These are phyloP conservation scores for Trypanosoma brucei DNA, from an alignment of 208 protist species.

Conservation along the genomic window DNA sequence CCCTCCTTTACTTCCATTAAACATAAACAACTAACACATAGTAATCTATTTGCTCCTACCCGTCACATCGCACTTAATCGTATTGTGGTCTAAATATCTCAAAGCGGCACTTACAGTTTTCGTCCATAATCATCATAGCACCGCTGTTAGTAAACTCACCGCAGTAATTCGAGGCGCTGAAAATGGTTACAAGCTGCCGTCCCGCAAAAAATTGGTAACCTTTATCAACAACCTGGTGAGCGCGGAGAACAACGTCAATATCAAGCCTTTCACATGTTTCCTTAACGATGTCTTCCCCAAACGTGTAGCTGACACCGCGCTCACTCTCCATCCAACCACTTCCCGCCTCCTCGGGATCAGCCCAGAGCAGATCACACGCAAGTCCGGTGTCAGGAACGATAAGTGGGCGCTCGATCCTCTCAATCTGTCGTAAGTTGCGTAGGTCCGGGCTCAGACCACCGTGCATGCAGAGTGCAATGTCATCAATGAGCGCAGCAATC, in stretches of 20 bases:
- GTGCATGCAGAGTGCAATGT: slow-evolving; percentile 74
- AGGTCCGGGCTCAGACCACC: slow-evolving; percentile 55
- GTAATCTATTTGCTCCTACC: no score
- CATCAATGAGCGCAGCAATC: slow-evolving; percentile 60
- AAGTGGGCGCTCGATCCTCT: slow-evolving; percentile 58
- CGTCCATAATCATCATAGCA: slow-evolving; percentile 97
- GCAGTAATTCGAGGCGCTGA: slow-evolving; percentile 99
- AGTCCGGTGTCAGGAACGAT: slow-evolving; percentile 50
- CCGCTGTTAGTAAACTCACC: slow-evolving; percentile 99
- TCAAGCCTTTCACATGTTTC: slow-evolving; percentile 94
- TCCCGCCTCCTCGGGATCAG: slow-evolving; percentile 81
- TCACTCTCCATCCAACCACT: slow-evolving; percentile 62
- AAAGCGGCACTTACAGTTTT: slow-evolving; percentile 96
- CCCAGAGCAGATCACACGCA: slow-evolving; percentile 86
- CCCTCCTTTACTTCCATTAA: no score
- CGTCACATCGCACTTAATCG: slow-evolving; percentile 5
- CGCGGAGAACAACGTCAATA: slow-evolving; percentile 97
- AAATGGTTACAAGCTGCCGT: slow-evolving; percentile 98
- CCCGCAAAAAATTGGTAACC: slow-evolving; percentile 99
- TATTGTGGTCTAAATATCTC: slow-evolving; percentile 90
- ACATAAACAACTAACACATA: no score
- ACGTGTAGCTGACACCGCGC: slow-evolving; percentile 88
- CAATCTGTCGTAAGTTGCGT: slow-evolving; percentile 46
- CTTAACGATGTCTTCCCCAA: slow-evolving; percentile 91
- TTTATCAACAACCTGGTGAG: slow-evolving; percentile 97